Evolutionary conservation across 2,329 filamentous ascomycete species (phyloP).

Genomic region (Metarhizium brunneum): DNA sequence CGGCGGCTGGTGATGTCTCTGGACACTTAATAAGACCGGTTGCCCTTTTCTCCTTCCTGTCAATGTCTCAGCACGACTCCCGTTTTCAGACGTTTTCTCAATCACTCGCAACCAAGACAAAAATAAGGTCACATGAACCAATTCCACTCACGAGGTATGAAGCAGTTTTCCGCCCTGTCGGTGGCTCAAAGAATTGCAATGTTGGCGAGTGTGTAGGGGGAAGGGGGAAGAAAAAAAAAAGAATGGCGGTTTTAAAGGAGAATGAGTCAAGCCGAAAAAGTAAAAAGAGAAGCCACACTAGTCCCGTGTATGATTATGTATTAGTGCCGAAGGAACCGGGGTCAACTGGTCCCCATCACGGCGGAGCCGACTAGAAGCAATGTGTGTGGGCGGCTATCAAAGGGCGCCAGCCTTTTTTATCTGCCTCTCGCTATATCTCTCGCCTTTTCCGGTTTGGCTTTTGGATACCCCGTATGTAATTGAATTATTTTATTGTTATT

Average conservation of each 20-base stretch:
- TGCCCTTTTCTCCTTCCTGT: too few relatives aligned
- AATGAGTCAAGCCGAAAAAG: background rate
- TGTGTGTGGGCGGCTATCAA: background rate
- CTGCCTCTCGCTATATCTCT: too few relatives aligned
- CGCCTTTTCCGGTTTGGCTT: too few relatives aligned
- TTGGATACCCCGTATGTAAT: too few relatives aligned
- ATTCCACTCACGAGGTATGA: background rate
- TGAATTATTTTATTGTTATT: too few relatives aligned
- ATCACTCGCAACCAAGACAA: too few relatives aligned
- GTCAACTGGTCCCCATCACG: background rate
- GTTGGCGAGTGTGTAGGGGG: background rate
- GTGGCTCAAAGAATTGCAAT: background rate
- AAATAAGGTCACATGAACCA: background rate
- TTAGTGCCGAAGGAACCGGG: background rate
- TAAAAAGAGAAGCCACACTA: background rate
- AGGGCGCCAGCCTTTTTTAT: background rate
- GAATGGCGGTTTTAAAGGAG: background rate
- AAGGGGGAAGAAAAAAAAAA: background rate
- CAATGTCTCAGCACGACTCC: too few relatives aligned
- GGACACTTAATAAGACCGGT: too few relatives aligned
- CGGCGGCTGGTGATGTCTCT: background rate
- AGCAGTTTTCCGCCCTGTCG: background rate
- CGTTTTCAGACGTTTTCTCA: too few relatives aligned
- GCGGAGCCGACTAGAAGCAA: background rate
- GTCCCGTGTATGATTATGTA: background rate